These are phyloP conservation scores for Aureobasidium melanogenum DNA, from an alignment of 2,329 filamentous ascomycete genomes.

Conservation along the genomic window DNA sequence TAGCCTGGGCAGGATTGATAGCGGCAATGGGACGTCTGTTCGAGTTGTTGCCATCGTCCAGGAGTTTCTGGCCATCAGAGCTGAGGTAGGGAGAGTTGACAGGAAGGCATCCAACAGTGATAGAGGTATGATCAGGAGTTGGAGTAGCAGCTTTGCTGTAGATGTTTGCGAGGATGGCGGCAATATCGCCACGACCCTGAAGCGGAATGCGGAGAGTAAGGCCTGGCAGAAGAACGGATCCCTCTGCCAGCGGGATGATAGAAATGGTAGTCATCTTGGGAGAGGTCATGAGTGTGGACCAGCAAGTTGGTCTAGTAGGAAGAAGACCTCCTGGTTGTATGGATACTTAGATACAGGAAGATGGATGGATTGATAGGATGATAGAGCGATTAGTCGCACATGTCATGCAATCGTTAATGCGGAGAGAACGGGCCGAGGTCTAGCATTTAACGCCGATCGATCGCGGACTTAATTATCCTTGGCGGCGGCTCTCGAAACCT, in stretches of 20 bases:
- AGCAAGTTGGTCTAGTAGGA: not conserved
- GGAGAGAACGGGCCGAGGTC: constrained; percentile 9
- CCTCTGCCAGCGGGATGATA: constrained; percentile 72
- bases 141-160: constrained; percentile 64
- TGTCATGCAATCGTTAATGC: not conserved
- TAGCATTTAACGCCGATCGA: not conserved
- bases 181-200: constrained; percentile 75
- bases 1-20: constrained; percentile 37
- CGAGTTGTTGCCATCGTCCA: constrained; percentile 51
- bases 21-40: constrained; percentile 43
- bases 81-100: constrained; percentile 67
- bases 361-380: not conserved
- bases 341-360: not conserved
- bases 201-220: constrained; percentile 78
- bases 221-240: constrained; percentile 75
- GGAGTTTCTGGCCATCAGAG: constrained; percentile 64
- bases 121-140: constrained; percentile 54
- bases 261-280: constrained; percentile 41
- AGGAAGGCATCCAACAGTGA: constrained; percentile 82
- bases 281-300: constrained; percentile 7
- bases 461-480: not conserved
- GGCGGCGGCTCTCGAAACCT: not conserved
- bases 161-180: constrained; percentile 75
- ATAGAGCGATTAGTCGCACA: not conserved
- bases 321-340: not conserved